Evolutionary conservation across 352 stramenopile genomes (phyloP).

Genomic region (Globisporangium nagaii): DNA sequence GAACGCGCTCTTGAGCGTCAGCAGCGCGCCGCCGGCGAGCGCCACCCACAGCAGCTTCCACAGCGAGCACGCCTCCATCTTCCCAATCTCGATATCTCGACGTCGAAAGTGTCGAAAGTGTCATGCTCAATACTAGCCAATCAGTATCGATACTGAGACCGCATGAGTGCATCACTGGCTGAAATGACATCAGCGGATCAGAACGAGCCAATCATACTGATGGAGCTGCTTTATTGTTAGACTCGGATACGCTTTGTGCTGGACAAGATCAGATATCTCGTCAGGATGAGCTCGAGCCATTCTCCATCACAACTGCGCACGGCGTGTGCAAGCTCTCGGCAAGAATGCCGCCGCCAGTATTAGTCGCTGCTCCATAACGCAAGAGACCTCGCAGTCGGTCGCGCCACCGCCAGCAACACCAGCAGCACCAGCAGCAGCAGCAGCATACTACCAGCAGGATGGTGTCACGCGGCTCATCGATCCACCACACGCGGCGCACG

Average conservation of each 20-base stretch:
- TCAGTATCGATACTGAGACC: not conserved
- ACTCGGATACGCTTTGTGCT: not conserved
- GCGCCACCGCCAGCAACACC: not conserved
- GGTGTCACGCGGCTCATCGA: conserved; percentile 66
- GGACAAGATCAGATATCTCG: conserved; percentile 2
- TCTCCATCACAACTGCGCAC: not conserved
- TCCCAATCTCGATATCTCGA: not conserved
- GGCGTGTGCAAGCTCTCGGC: not conserved
- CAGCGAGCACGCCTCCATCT: conserved; percentile 8
- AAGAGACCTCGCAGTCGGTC: not conserved
- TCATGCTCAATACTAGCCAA: not conserved
- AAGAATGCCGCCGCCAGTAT: no score
- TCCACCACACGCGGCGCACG: conserved; percentile 65
- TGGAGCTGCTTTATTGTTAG: not conserved
- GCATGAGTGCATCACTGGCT: not conserved
- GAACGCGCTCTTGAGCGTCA: conserved; percentile 30
- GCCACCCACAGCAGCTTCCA: conserved; percentile 25
- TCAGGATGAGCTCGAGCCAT: not conserved
- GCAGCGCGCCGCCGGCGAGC: conserved; percentile 16
- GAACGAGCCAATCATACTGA: not conserved
- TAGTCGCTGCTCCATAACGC: not conserved
- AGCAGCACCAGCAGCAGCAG: not conserved
- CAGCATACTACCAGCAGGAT: conserved; percentile 19
- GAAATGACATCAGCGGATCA: not conserved
- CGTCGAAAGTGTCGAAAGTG: not conserved